Percentiles rank a stretch among this genome's conserved stretches.
Evolutionary conservation across 2,329 filamentous ascomycete species (phyloP).

Genomic region (Xylariaceae sp.): DNA sequence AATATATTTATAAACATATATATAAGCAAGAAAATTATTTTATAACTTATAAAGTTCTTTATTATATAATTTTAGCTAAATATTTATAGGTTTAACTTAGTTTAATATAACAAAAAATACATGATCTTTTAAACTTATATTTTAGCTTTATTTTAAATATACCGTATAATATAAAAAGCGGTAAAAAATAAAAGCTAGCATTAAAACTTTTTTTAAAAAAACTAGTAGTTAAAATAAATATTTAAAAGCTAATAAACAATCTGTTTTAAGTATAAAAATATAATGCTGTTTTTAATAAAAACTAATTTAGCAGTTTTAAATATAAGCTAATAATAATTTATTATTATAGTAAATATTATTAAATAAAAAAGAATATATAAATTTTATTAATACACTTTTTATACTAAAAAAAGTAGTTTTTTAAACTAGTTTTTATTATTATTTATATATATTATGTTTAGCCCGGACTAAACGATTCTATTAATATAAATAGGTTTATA

Average conservation of each 20-base stretch:
- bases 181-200: neutral
- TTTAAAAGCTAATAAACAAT: neutral
- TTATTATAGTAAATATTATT: neutral
- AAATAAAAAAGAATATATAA: neutral
- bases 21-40: neutral
- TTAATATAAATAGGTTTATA: constrained; percentile 3
- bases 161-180: neutral
- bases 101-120: neutral
- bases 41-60: neutral
- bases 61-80: neutral
- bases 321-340: neutral
- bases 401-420: neutral
- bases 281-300: neutral
- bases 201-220: neutral
- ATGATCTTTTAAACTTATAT: neutral
- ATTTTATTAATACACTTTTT: neutral
- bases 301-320: neutral
- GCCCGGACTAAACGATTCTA: neutral
- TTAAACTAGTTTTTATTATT: neutral
- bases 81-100: neutral
- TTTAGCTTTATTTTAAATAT: constrained; percentile 2
- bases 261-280: neutral
- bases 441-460: constrained; percentile 1
- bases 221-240: neutral
- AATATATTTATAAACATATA: constrained; percentile 1